Evolutionary conservation across 2,329 filamentous ascomycete genomes (phyloP), one percentile per base, ranked within the genome.

Genomic region (Diplodia intermedia): DNA sequence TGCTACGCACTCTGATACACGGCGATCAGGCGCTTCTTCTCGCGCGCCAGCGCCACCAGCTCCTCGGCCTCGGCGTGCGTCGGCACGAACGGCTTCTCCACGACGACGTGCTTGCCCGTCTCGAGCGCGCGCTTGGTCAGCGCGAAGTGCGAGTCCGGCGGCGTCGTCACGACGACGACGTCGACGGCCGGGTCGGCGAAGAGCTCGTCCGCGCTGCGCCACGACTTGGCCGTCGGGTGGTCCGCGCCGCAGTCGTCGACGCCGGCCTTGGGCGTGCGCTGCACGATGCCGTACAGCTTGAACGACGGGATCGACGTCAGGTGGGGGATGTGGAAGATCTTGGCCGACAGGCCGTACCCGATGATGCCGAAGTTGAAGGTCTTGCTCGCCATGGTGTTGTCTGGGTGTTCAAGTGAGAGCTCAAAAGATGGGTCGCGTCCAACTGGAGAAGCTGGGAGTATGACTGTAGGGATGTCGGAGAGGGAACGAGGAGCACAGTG

Each of bases 261-360:
- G 65, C 84, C 82, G 2, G 85, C 79, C 71, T 85, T 86, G 6
- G 91, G 91, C 5, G 82, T 86, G 69, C 92, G 88, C 79, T 95
- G 92, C 33, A 94, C 89, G 72, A 95, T 89, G 71, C 90, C 88
- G 75, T 92, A 87, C 23, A 94, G 86, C 65, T 84, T 88, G 76
- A 93, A 85, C 66, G 86, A 82, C 7, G 88, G 69, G 55, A 61
- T 50, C 26, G 55, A n/a, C 65, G 82, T 81, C 79, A 95, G 86
- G 80, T 93, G 91, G 70, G 91, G 92, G 75, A 94, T 93, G 79
- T 95, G 91, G 81, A 94, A 95, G 80, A 91, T 84, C 76, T 93
- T 94, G 79, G 92, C 91, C 67, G 84, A 86, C 74, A 88, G 77
- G 72, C 86, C 86, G 76, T 88, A 89, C 73, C 87, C 86, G 69